phyloP scores from a whole-genome alignment of 1,139 yeast genomes.

The Magnusiomyces paraingens region DNA sequence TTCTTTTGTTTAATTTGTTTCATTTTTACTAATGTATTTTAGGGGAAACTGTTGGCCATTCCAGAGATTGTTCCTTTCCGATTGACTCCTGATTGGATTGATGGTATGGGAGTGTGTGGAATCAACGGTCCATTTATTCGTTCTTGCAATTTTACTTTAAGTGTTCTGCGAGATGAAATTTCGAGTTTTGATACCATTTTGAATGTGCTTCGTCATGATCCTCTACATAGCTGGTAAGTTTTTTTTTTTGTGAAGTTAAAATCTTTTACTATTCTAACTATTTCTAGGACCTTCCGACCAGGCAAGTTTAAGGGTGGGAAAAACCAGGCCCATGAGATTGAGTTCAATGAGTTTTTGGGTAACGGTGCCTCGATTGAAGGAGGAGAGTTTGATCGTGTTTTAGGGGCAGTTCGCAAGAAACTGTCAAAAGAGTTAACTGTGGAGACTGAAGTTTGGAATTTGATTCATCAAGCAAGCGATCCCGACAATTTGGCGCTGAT shows the following conservation, averaged over 20 bases:
- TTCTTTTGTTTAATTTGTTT: background rate
- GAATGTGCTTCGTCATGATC: slow-evolving; percentile 87
- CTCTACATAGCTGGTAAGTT: slow-evolving; percentile 82
- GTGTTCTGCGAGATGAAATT: slow-evolving; percentile 57
- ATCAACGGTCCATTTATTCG: slow-evolving; percentile 67
- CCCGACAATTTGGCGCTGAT: slow-evolving; percentile 63
- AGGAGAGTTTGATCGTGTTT: slow-evolving; percentile 75
- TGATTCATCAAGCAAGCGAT: slow-evolving; percentile 71
- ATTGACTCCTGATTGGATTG: slow-evolving; percentile 81
- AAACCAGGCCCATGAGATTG: slow-evolving; percentile 32
- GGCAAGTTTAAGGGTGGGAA: slow-evolving; percentile 47
- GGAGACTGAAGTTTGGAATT: slow-evolving; percentile 78
- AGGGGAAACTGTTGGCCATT: slow-evolving; percentile 71
- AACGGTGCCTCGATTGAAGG: slow-evolving; percentile 42
- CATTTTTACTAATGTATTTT: slow-evolving; percentile 26
- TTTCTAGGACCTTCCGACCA: slow-evolving; percentile 29
- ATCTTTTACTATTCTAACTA: background rate
- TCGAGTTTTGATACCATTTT: slow-evolving; percentile 74
- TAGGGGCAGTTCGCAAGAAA: slow-evolving; percentile 65
- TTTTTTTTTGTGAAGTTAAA: background rate
- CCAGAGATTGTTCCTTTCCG: slow-evolving; percentile 96
- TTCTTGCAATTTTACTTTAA: slow-evolving; percentile 67
- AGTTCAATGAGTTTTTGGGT: slow-evolving; percentile 7
- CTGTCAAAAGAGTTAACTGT: slow-evolving; percentile 66
- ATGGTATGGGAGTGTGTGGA: slow-evolving; percentile 86